Base-by-base conservation (phyloP, 1,284 basidiomycete genomes). In the Uromyces viciae-fabae region DNA sequence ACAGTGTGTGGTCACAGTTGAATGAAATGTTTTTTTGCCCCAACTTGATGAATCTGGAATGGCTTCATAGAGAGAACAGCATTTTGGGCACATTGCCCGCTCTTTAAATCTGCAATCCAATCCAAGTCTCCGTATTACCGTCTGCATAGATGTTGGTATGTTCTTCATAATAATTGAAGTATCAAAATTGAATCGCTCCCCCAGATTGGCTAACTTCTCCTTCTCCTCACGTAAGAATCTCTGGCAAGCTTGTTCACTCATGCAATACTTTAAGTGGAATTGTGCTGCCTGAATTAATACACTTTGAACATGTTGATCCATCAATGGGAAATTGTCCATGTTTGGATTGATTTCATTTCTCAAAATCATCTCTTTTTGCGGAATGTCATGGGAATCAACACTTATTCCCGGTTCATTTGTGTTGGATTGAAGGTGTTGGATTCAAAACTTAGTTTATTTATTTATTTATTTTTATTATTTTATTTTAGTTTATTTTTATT, bases 1-100 rank as follows among this genome's bases (percentile, higher is more conserved):
- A 36, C 60, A 64, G 33, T 5, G 60, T 15, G 28, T 64, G 7
- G 60, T 64, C 31, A 64, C 9, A 15, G 60, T 64, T 15, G 28
- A 14, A 38, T 64, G 60, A 33, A 64, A 38, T 64, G 36, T 64
- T 64, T 64, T 31, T 36, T 33, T 64, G 17, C 9, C 60, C 60
- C 60, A 64, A 64, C 60, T 64, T 25, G 36, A 15, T 15, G 60
- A 64, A 64, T 64, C 60, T 22, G 60, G 60, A 64, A 64, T 64
- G n/a, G 31, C 60, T 64, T 64, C 14, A 38, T 64, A 36, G 28
- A 64, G 60, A 15, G 60, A 36, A 31, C 60, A 64, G n/a, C 31
- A 64, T 36, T 64, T 64, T n/a, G 28, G 60, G 31, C 60, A 64
- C 14, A n/a, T 28, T 14, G 60, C 60, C 60, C 40, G 60, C 28